These are phyloP conservation scores for Xerocomellus amylosporus DNA, from an alignment of 768 basidiomycete species.

Conservation along the genomic window DNA sequence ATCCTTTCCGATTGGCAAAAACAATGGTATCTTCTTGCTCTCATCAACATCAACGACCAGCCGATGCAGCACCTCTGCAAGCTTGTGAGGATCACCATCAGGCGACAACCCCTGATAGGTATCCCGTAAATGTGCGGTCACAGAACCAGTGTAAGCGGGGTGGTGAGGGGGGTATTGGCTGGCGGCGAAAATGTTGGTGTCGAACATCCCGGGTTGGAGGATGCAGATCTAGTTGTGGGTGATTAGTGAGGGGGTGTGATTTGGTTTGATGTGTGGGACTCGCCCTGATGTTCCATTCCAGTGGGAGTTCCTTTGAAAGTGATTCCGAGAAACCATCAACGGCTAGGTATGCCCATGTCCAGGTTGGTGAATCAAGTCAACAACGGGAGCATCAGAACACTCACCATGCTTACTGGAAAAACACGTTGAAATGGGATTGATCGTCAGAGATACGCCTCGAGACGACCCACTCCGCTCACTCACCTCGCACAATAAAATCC, in stretches of 20 bases:
- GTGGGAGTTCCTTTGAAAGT: slow-evolving; percentile 5
- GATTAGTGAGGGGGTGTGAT: background rate
- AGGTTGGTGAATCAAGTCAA: too few species aligned
- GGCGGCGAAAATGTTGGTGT: slow-evolving; percentile 6
- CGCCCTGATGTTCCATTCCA: slow-evolving; percentile 17
- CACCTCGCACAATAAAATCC: slow-evolving; percentile 5
- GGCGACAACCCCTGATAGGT: background rate
- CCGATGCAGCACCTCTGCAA: slow-evolving; percentile 1
- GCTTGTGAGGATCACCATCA: slow-evolving; percentile 14
- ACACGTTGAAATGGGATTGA: background rate
- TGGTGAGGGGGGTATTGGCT: background rate
- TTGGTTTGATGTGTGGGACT: background rate
- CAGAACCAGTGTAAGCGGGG: slow-evolving; percentile 7
- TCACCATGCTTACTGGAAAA: background rate
- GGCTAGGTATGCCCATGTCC: background rate
- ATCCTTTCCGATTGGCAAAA: slow-evolving; percentile 12
- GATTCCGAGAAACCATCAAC: slow-evolving; percentile 4
- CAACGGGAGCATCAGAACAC: too few species aligned
- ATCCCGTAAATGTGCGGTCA: background rate
- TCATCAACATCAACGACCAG: background rate
- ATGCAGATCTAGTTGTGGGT: slow-evolving; percentile 8
- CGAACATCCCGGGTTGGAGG: slow-evolving; percentile 19
- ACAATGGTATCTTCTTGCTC: slow-evolving; percentile 1
- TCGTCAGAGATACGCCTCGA: too few species aligned
- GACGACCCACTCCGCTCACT: background rate